phyloP scores from a whole-genome alignment of 768 basidiomycete genomes.

The Auriscalpium orientale region DNA sequence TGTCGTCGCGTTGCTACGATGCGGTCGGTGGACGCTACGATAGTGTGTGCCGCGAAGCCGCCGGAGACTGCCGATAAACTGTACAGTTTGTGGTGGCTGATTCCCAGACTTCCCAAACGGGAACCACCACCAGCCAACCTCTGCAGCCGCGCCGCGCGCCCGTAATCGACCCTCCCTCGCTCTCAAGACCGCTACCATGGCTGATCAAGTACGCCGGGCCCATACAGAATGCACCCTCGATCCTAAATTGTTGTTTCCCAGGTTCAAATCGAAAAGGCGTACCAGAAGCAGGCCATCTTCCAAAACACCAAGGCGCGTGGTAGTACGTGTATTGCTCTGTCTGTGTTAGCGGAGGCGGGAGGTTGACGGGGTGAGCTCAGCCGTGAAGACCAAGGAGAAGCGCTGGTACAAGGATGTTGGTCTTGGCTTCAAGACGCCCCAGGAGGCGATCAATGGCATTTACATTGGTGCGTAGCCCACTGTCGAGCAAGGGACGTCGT shows the following conservation, averaged over 20 bases:
- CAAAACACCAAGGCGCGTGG: conserved; percentile 93
- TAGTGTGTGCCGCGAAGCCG: too few species aligned
- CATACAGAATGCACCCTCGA: not conserved
- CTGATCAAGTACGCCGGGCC: conserved; percentile 29
- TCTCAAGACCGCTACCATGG: conserved; percentile 30
- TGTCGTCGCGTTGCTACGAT: too few species aligned
- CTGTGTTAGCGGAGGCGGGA: not conserved
- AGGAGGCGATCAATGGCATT: conserved; percentile 91
- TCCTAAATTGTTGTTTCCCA: not conserved
- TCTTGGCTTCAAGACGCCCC: conserved; percentile 92
- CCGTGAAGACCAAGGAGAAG: conserved; percentile 90
- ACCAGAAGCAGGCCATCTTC: conserved; percentile 97
- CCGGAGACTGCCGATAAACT: conserved; percentile 10
- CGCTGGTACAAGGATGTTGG: conserved; percentile 99
- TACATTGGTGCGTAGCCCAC: conserved; percentile 73
- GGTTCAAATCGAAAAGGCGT: conserved; percentile 87
- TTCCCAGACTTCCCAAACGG: conserved; percentile 5
- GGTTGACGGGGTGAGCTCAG: conserved; percentile 29
- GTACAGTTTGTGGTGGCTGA: conserved; percentile 15
- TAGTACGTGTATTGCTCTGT: conserved; percentile 34
- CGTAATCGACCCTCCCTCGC: conserved; percentile 3
- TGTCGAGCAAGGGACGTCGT: not conserved
- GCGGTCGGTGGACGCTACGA: too few species aligned
- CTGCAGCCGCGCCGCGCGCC: conserved; percentile 1
- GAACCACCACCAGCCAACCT: conserved; percentile 2